These are phyloP conservation scores for Globisporangium apiculatum DNA, from an alignment of 352 stramenopile genomes.

Conservation along the genomic window DNA sequence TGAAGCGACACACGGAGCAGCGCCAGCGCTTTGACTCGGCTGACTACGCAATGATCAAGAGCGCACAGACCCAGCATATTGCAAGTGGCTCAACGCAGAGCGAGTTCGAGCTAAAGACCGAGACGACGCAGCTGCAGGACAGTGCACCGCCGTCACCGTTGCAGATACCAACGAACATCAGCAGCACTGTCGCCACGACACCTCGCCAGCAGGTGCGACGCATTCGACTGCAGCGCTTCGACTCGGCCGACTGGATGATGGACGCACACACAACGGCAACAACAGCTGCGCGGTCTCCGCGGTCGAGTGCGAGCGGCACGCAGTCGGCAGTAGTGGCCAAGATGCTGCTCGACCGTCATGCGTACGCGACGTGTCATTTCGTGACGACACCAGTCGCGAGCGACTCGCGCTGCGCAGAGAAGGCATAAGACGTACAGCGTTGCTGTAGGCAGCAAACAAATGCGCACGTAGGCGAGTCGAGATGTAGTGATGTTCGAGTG, in stretches of 20 bases:
- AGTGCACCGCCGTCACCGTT: neutral
- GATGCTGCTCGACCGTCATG: slow-evolving; percentile 51
- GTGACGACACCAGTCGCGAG: slow-evolving; percentile 26
- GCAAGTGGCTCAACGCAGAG: neutral
- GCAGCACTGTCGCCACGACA: too few relatives aligned
- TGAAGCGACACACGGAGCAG: slow-evolving; percentile 41
- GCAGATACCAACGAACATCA: neutral
- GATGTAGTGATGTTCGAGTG: neutral
- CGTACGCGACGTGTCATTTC: slow-evolving; percentile 40
- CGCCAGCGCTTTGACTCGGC: slow-evolving; percentile 74
- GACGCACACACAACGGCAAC: slow-evolving; percentile 10
- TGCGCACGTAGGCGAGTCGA: neutral
- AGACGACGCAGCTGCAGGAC: neutral
- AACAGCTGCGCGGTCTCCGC: too few relatives aligned
- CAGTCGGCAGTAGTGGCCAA: slow-evolving; percentile 28
- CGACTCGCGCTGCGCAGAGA: slow-evolving; percentile 12
- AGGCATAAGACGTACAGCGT: slow-evolving; percentile 9
- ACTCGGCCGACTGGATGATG: slow-evolving; percentile 68
- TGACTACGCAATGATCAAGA: slow-evolving; percentile 49
- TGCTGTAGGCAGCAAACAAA: neutral
- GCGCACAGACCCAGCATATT: slow-evolving; percentile 1
- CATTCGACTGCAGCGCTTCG: slow-evolving; percentile 59
- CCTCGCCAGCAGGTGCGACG: slow-evolving; percentile 35
- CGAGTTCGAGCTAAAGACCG: slow-evolving; percentile 11
- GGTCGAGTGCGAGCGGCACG: neutral